A percentile compares a stretch with the other conserved stretches of the same genome.
phyloP scores from a whole-genome alignment of 192 early-diverging fungal genomes.

The Pilaira anomala region DNA sequence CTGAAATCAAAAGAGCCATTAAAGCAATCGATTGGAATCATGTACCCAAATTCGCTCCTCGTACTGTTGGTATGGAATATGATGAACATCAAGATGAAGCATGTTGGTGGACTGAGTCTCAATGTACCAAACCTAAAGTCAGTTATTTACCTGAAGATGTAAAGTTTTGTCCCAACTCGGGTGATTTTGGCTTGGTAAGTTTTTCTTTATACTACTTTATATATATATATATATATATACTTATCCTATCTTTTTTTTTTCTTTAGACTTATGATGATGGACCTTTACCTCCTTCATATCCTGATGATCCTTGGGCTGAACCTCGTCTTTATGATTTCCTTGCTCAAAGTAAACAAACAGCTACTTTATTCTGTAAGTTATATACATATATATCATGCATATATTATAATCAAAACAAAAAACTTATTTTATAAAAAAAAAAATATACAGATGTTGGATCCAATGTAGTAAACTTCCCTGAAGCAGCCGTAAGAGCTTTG shows the following conservation, averaged over 20 bases:
- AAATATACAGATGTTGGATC: slow-evolving; percentile 41
- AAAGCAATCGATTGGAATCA: slow-evolving; percentile 29
- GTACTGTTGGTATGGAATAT: slow-evolving; percentile 19
- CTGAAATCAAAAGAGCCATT: slow-evolving; percentile 28
- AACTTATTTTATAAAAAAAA: too few relatives aligned
- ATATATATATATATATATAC: not conserved
- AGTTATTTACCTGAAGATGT: slow-evolving; percentile 36
- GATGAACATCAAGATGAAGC: slow-evolving; percentile 16
- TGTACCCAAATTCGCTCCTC: slow-evolving; percentile 27
- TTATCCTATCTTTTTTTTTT: not conserved
- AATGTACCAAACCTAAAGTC: slow-evolving; percentile 27
- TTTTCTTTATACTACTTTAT: too few relatives aligned
- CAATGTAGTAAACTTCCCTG: slow-evolving; percentile 36
- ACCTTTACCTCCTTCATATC: slow-evolving; percentile 18
- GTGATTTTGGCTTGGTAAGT: slow-evolving; percentile 25
- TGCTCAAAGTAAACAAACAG: slow-evolving; percentile 40
- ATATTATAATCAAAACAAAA: too few relatives aligned
- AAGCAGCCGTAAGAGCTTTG: slow-evolving; percentile 32
- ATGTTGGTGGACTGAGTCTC: slow-evolving; percentile 28
- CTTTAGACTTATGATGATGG: slow-evolving; percentile 37
- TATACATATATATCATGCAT: too few relatives aligned
- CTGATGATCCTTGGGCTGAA: slow-evolving; percentile 30
- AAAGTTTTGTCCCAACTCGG: slow-evolving; percentile 24
- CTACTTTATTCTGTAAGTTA: slow-evolving; percentile 41
- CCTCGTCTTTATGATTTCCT: slow-evolving; percentile 37